phyloP scores from a whole-genome alignment of 2,329 filamentous ascomycete genomes.

The Fusarium sulawesiense region DNA sequence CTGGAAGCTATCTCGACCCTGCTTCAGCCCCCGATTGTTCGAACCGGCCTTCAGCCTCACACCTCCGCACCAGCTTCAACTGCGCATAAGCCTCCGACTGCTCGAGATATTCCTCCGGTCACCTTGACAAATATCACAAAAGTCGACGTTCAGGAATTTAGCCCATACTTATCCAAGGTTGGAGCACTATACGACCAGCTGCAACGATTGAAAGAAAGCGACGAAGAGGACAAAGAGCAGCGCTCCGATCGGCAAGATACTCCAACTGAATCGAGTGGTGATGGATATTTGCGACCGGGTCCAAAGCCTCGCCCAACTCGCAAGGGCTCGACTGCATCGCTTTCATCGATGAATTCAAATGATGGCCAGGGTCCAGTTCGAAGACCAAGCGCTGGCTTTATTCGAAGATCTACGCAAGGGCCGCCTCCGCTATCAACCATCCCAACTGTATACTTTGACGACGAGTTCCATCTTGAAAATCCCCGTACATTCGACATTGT shows the following conservation, averaged over 20 bases:
- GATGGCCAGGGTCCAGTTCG: slow-evolving; percentile 58
- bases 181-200: slow-evolving; percentile 90
- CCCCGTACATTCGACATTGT: slow-evolving; percentile 96
- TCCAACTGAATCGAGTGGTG: slow-evolving; percentile 49
- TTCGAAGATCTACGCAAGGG: slow-evolving; percentile 73
- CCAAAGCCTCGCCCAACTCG: slow-evolving; percentile 44
- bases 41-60: slow-evolving; percentile 86
- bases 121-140: slow-evolving; percentile 88
- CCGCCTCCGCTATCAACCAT: slow-evolving; percentile 92
- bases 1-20: slow-evolving; percentile 85
- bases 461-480: slow-evolving; percentile 94
- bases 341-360: slow-evolving; percentile 62
- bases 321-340: slow-evolving; percentile 56
- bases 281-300: slow-evolving; percentile 61
- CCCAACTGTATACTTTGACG: slow-evolving; percentile 92
- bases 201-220: slow-evolving; percentile 81
- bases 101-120: slow-evolving; percentile 92
- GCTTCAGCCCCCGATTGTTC: slow-evolving; percentile 89
- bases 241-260: slow-evolving; percentile 59
- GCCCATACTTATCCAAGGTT: slow-evolving; percentile 85
- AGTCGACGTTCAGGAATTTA: slow-evolving; percentile 83
- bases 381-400: slow-evolving; percentile 60
- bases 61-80: slow-evolving; percentile 75
- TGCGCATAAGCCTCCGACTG: slow-evolving; percentile 83
- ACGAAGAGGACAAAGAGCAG: slow-evolving; percentile 69